A percentile compares a stretch with the other conserved stretches of the same genome.
phyloP scores from a whole-genome alignment of 1,284 basidiomycete genomes.

The Marasmius fiardii region DNA sequence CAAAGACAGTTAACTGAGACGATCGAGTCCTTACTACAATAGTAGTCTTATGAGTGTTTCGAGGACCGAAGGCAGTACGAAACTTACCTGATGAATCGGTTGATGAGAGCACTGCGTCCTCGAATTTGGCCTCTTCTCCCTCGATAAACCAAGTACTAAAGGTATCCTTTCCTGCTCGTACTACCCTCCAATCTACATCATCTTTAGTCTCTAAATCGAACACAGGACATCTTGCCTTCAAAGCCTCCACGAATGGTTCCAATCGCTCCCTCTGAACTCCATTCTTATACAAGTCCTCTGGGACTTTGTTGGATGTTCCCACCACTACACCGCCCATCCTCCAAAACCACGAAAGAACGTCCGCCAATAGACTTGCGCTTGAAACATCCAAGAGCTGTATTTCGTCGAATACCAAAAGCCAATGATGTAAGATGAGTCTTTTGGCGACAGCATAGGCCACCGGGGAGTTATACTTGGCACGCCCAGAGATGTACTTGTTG shows the following conservation, averaged over 20 bases:
- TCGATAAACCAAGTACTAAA: constrained; percentile 30
- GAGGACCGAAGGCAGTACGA: too few species aligned
- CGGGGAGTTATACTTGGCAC: constrained; percentile 8
- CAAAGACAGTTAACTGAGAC: constrained; percentile 31
- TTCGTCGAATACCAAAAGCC: constrained; percentile 68
- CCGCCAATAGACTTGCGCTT: constrained; percentile 61
- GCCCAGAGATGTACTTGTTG: neutral
- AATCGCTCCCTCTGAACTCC: constrained; percentile 66
- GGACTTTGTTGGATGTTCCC: constrained; percentile 55
- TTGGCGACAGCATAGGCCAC: constrained; percentile 38
- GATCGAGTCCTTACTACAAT: constrained; percentile 8
- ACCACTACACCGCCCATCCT: constrained; percentile 68
- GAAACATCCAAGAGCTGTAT: constrained; percentile 72
- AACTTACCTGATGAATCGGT: constrained; percentile 3
- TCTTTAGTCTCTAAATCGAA: constrained; percentile 36
- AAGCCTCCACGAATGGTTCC: constrained; percentile 60
- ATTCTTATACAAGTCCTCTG: constrained; percentile 68
- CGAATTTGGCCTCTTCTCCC: neutral
- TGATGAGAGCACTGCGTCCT: constrained; percentile 1
- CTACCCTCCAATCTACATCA: constrained; percentile 30
- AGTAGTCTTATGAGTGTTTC: neutral
- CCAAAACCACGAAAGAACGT: constrained; percentile 76
- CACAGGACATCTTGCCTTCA: constrained; percentile 62
- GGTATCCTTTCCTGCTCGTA: constrained; percentile 11
- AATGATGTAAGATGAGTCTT: constrained; percentile 48